Evolutionary conservation across 2,329 filamentous ascomycete species (phyloP), one percentile per base, ranked within the genome.

Genomic region (Diplodia corticola): DNA sequence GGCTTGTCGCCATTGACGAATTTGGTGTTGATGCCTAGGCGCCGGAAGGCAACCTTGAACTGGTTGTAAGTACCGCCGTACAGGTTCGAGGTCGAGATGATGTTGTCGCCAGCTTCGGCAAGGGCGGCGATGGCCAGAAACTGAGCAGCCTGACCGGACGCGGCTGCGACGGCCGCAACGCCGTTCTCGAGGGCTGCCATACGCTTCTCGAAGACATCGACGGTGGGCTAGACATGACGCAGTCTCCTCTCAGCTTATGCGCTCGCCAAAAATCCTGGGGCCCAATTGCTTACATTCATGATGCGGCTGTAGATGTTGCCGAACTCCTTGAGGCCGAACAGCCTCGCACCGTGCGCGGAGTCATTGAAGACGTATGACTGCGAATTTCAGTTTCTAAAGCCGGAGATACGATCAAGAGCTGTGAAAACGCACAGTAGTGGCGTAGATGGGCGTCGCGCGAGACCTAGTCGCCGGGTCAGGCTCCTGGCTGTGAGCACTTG

Each of bases 251-350:
- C 44, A 67, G 65, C 50, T 46, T 48, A 28, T 17, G 15, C 48
- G 44, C 61, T 24, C n/a, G 60, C 7, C 22, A 37, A 35, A 13
- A 26, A 20, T 12, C n/a, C 1, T 48, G 3, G 63, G 67, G 22
- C 67, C 17, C 50, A 13, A 28, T 33, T 15, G 80, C 86, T 75
- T 75, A 92, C 91, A 80, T 98, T 97, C 90, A 91, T 92, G 73
- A 99, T 93, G 70, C 95, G 92, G 78, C 90, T 95, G 85, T 99
- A 99, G 79, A 98, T 96, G 82, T 98, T 98, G 80, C 93, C 95
- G 74, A 92, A 91, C 81, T 98, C 93, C 83, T 98, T 96, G 79
- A 99, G 91, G 76, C 92, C 91, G 77, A 99, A 99, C 49, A 99
- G 89, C 78, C 93, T 89, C 65, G 95, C 95, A 69, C 92, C 95